A percentile compares a stretch with the other conserved stretches of the same genome.
phyloP scores from a whole-genome alignment of 148 eudicot species.

The Simmondsia chinensis region DNA sequence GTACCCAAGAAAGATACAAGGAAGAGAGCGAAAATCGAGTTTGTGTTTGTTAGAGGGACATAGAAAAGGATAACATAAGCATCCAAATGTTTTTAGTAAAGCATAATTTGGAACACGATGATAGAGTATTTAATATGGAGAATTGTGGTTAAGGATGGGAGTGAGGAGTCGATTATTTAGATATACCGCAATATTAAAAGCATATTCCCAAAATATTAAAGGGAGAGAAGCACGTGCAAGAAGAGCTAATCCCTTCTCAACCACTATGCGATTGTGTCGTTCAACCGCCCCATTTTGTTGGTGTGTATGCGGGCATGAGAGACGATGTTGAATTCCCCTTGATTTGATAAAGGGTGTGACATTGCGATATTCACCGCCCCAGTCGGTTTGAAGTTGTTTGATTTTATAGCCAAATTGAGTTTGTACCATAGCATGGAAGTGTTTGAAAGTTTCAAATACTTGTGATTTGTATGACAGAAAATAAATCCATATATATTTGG shows the following conservation, averaged over 20 bases:
- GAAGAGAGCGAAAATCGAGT: background rate
- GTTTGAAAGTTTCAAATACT: too few relatives aligned
- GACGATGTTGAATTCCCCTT: background rate
- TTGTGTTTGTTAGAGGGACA: background rate
- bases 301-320: background rate
- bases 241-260: background rate
- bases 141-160: background rate
- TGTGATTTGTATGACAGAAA: too few relatives aligned
- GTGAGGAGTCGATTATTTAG: background rate
- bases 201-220: background rate
- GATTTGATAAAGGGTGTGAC: background rate
- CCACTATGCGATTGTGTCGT: background rate
- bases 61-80: background rate
- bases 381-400: too few relatives aligned
- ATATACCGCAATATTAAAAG: background rate
- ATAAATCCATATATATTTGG: background rate
- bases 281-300: too few relatives aligned
- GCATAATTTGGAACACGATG: background rate
- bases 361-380: too few relatives aligned
- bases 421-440: too few relatives aligned
- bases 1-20: background rate
- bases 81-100: background rate
- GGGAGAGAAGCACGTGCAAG: background rate
- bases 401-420: too few relatives aligned
- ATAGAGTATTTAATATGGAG: background rate